Percentiles rank a stretch among this genome's conserved stretches.
These are phyloP conservation scores for Fusarium domesticum DNA, from an alignment of 2,329 filamentous ascomycete species.

Conservation along the genomic window DNA sequence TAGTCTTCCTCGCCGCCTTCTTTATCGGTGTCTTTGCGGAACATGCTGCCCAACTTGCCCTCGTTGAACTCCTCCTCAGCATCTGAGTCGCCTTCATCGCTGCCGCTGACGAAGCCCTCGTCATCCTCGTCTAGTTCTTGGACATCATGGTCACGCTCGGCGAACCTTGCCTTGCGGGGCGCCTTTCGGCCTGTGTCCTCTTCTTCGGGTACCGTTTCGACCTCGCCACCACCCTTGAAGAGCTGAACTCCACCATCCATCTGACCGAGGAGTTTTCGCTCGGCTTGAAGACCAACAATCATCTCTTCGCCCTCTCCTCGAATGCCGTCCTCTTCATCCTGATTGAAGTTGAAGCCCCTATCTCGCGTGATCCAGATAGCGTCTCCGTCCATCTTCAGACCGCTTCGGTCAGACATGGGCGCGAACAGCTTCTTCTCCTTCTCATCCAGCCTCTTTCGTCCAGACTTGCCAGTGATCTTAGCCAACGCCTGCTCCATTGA, in stretches of 20 bases:
- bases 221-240: constrained; percentile 72
- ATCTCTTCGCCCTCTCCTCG: constrained; percentile 93
- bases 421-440: constrained; percentile 97
- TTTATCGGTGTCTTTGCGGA: constrained; percentile 50
- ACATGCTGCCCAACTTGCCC: constrained; percentile 59
- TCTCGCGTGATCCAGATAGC: constrained; percentile 82
- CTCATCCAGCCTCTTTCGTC: constrained; percentile 78
- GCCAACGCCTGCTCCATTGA: constrained; percentile 83
- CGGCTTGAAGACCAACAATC: constrained; percentile 83
- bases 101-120: constrained; percentile 54
- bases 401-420: constrained; percentile 96
- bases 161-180: constrained; percentile 55
- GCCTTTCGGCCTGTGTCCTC: constrained; percentile 62
- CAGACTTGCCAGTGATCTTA: constrained; percentile 79
- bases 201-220: constrained; percentile 53
- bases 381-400: constrained; percentile 93
- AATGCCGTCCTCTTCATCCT: constrained; percentile 63
- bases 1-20: constrained; percentile 65
- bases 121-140: constrained; percentile 53
- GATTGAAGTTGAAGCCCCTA: constrained; percentile 72
- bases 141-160: constrained; percentile 57
- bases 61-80: constrained; percentile 58
- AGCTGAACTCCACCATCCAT: constrained; percentile 79
- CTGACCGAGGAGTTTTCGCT: constrained; percentile 77
- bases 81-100: constrained; percentile 49